Percentiles rank a stretch among this genome's conserved stretches.
Conservation (phyloP, 805 yeast species). For the Yamadazyma philogaea region DNA sequence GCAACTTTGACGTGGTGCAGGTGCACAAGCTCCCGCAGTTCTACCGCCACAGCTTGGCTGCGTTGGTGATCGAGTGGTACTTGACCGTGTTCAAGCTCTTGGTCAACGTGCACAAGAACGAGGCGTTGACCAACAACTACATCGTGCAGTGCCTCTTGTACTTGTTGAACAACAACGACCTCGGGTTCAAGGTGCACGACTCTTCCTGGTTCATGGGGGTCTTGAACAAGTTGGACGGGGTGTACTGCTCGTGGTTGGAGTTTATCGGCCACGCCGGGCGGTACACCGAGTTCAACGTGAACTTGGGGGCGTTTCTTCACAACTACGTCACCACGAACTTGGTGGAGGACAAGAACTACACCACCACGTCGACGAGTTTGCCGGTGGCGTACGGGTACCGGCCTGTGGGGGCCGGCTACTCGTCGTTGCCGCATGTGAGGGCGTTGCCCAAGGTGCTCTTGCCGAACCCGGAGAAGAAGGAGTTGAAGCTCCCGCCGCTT, state of each 20-base stretch:
- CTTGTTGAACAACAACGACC: conserved; percentile 16
- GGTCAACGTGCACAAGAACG: conserved; percentile 19
- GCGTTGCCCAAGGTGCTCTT: conserved; percentile 4
- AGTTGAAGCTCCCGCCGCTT: conserved; percentile 12
- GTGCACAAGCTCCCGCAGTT: conserved; percentile 26
- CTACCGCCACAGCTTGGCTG: conserved; percentile 21
- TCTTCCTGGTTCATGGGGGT: conserved; percentile 9
- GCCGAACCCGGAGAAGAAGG: conserved; percentile 10
- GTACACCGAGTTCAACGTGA: conserved; percentile 7
- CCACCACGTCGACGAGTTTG: not conserved
- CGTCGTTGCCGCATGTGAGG: not conserved
- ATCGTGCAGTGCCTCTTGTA: conserved; percentile 28
- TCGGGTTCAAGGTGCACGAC: conserved; percentile 10
- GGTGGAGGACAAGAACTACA: conserved; percentile 4
- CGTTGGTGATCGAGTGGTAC: conserved; percentile 45
- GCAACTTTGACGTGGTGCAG: conserved; percentile 17
- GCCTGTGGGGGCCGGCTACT: too few relatives aligned
- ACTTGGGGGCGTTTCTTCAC: conserved; percentile 6
- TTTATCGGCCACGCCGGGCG: conserved; percentile 7
- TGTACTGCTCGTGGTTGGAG: conserved; percentile 14
- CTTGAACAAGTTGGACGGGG: conserved; percentile 7
- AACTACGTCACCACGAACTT: conserved; percentile 6
- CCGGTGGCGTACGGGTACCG: too few relatives aligned
- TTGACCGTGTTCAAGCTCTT: conserved; percentile 43
- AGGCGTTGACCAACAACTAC: conserved; percentile 21